Percentiles rank a stretch among this genome's conserved stretches.
Evolutionary conservation across 805 yeast species (phyloP).

Genomic region (Yamadazyma olivae): DNA sequence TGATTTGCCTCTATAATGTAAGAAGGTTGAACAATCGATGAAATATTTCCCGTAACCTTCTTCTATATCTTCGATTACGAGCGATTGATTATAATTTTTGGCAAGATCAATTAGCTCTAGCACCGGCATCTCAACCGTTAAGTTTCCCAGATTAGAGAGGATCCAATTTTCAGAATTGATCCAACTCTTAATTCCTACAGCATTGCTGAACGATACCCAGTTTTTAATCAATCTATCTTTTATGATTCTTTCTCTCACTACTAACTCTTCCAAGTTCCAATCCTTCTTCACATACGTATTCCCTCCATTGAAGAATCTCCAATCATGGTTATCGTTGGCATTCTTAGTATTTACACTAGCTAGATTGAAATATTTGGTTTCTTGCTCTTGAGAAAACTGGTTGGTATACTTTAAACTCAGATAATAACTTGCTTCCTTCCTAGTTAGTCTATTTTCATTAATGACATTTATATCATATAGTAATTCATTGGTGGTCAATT

Average conservation of each 20-base stretch:
- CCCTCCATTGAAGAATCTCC: constrained; percentile 57
- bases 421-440: constrained; percentile 21
- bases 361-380: constrained; percentile 37
- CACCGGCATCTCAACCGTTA: constrained; percentile 21
- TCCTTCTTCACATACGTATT: constrained; percentile 40
- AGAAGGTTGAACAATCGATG: constrained; percentile 27
- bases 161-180: constrained; percentile 16
- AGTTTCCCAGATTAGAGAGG: not conserved
- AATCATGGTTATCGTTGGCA: constrained; percentile 55
- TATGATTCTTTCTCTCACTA: constrained; percentile 17
- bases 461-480: constrained; percentile 14
- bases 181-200: constrained; percentile 23
- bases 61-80: constrained; percentile 27
- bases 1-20: constrained; percentile 22
- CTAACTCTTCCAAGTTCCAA: constrained; percentile 25
- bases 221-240: constrained; percentile 20
- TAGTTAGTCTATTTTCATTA: constrained; percentile 7
- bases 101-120: no score
- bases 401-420: constrained; percentile 20
- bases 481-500: constrained; percentile 17
- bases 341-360: constrained; percentile 37
- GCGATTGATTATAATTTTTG: constrained; percentile 21
- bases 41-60: no score
- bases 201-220: constrained; percentile 24
- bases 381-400: constrained; percentile 12